Base-by-base conservation (phyloP, 192 early-diverging fungal species). In the Chytriomyces hyalinus region DNA sequence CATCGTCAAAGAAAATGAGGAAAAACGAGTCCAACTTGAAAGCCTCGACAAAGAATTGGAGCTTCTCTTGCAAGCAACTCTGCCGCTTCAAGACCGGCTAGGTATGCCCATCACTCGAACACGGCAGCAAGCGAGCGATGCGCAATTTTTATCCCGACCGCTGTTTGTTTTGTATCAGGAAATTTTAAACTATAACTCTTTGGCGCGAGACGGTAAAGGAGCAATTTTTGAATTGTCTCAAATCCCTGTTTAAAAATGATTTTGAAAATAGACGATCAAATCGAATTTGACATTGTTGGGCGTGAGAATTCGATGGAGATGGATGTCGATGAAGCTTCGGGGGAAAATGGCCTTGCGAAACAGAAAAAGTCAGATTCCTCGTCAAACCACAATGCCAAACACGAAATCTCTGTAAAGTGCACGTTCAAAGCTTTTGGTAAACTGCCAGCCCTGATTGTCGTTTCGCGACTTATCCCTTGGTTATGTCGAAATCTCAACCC, bases 41-140 rank as follows among this genome's bases (percentile, higher is more conserved):
- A 15, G 15, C 15, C 28, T 84, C 24, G 80, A 84, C 53, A 67
- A 72, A 36, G 83, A 84, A 26, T 63, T 84, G 43, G 63, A 63
- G 49, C 45, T 26, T 6, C 43, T 75, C 1, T 22, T 84, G 46
- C 73, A 81, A 75, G 71, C 71, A 11, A 78, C 75, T 22, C 3
- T 78, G 20, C 82, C 82, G 13, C 62, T 81, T 7, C 82, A 84
- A 50, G 77, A 65, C 22, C 71, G 72, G 46, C 61, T 84, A 15
- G 62, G 63, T 20, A 62, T 84, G 24, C 26, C 20, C 10, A 57
- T 53, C 9, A 75, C 76, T 24, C 28, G 36, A 26, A 17, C 20
- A 51, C 67, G 80, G 0, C 59, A 48, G 15, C 9, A 36, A 36
- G 43, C 65, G 17, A 65, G 61, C 13, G 50, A 63, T 20, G 70